Evolutionary conservation across 305 asterid genomes (phyloP).

Genomic region (Fraxinus angustifolia): DNA sequence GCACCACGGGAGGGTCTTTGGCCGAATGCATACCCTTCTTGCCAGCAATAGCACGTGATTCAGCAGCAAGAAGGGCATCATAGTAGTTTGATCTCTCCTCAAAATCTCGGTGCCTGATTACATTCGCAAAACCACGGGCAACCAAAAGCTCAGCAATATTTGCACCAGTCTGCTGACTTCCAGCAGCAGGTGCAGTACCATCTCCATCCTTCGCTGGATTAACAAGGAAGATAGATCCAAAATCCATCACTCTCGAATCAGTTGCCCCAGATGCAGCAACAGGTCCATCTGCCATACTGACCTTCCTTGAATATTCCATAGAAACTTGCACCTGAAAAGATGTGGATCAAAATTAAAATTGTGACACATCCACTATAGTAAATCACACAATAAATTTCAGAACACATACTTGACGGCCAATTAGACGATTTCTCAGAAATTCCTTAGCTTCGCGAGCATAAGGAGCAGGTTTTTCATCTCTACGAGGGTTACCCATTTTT

Average conservation of each 20-base stretch:
- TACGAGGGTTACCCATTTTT: conserved; percentile 95
- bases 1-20: conserved; percentile 86
- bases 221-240: conserved; percentile 81
- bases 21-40: conserved; percentile 87
- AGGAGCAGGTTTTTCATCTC: conserved; percentile 87
- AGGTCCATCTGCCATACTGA: conserved; percentile 67
- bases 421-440: conserved; percentile 77
- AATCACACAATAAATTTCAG: conserved; percentile 6
- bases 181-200: conserved; percentile 51
- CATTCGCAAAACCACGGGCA: conserved; percentile 85
- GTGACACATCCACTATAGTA: conserved; percentile 8
- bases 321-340: conserved; percentile 74
- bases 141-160: conserved; percentile 89
- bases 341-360: conserved; percentile 20
- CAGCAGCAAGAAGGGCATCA: conserved; percentile 85
- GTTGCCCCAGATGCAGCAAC: conserved; percentile 45
- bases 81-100: conserved; percentile 93
- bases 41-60: conserved; percentile 78
- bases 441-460: conserved; percentile 98
- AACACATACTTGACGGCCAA: conserved; percentile 75
- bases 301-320: conserved; percentile 96
- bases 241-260: conserved; percentile 85
- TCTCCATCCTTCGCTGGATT: conserved; percentile 64
- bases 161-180: conserved; percentile 52
- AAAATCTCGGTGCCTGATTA: conserved; percentile 91